Conservation (phyloP, 305 asterid genomes). For the Lippia alba region DNA sequence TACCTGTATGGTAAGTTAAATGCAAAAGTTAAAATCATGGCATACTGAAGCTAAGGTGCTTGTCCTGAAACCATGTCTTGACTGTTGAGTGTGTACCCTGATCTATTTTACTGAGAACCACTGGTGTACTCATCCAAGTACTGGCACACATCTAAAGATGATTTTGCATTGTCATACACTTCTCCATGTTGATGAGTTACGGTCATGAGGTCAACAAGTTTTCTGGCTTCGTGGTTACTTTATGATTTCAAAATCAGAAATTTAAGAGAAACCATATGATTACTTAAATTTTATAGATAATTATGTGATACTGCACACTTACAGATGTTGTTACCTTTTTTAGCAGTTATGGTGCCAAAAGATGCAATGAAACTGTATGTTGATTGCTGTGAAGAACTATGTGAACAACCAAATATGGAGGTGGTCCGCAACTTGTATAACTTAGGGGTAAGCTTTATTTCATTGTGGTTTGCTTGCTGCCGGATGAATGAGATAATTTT, state of each 20-base stretch:
- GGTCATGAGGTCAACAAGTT: neutral
- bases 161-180: conserved; percentile 11
- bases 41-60: conserved; percentile 15
- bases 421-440: conserved; percentile 79
- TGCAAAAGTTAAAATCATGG: conserved; percentile 20
- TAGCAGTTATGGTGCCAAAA: conserved; percentile 84
- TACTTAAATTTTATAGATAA: conserved; percentile 21
- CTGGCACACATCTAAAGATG: conserved; percentile 20
- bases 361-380: conserved; percentile 78
- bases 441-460: conserved; percentile 62
- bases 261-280: conserved; percentile 9
- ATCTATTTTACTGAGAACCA: conserved; percentile 5
- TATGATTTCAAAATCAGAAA: neutral
- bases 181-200: conserved; percentile 11
- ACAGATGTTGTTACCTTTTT: conserved; percentile 32
- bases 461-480: conserved; percentile 4
- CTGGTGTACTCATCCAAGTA: conserved; percentile 13
- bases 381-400: conserved; percentile 71
- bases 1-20: conserved; percentile 5
- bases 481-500: conserved; percentile 19
- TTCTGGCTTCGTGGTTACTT: conserved; percentile 16
- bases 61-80: conserved; percentile 1
- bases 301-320: conserved; percentile 27
- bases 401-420: conserved; percentile 71
- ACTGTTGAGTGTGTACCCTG: conserved; percentile 16